These are phyloP conservation scores for Jimgerdemannia flammicorona DNA, from an alignment of 192 early-diverging fungal species.

Conservation along the genomic window DNA sequence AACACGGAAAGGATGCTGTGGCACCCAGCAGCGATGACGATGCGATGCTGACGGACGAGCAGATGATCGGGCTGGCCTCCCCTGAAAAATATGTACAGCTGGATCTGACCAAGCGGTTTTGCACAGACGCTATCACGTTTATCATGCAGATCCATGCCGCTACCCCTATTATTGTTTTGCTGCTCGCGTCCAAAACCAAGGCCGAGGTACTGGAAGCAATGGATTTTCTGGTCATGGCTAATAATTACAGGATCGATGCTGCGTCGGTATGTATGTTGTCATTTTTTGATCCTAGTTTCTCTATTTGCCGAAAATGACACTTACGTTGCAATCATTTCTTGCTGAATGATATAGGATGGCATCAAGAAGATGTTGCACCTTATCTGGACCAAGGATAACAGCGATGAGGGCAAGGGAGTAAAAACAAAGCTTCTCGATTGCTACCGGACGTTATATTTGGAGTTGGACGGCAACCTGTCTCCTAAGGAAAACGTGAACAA, in stretches of 20 bases:
- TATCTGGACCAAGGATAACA: constrained; percentile 76
- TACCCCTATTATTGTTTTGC: constrained; percentile 72
- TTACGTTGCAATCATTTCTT: not conserved
- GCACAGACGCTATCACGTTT: constrained; percentile 87
- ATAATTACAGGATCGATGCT: constrained; percentile 81
- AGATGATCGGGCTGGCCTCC: constrained; percentile 30
- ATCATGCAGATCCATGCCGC: constrained; percentile 75
- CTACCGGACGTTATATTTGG: constrained; percentile 78
- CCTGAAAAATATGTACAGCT: constrained; percentile 48
- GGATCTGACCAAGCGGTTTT: constrained; percentile 67
- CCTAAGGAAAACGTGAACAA: constrained; percentile 56
- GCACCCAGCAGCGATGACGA: constrained; percentile 11
- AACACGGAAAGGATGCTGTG: constrained; percentile 23
- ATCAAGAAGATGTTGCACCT: constrained; percentile 94
- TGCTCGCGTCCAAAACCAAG: constrained; percentile 87
- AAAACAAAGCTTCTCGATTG: constrained; percentile 72
- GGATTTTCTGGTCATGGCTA: constrained; percentile 87
- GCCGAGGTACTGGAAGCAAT: constrained; percentile 94
- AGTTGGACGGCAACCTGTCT: constrained; percentile 46
- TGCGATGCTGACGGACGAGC: constrained; percentile 18
- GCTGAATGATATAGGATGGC: constrained; percentile 56
- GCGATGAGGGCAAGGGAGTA: constrained; percentile 69
- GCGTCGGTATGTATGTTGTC: constrained; percentile 51
- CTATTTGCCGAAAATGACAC: not conserved
- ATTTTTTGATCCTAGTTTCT: not conserved